Base-by-base conservation (phyloP, 768 basidiomycete species). In the Leccinum uliginosum region DNA sequence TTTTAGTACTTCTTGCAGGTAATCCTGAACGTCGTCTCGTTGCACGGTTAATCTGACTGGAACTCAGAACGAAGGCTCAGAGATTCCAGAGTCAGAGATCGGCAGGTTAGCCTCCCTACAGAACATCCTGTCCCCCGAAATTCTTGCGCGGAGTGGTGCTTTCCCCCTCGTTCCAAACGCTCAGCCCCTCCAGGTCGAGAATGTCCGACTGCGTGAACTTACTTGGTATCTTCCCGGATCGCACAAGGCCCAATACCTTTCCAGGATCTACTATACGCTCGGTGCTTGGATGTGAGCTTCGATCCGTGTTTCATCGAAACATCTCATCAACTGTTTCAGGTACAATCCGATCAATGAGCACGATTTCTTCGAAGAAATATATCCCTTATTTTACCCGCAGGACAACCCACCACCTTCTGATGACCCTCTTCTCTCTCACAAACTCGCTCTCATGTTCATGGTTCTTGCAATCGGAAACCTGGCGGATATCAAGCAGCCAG, bases 1-100 rank as follows among this genome's bases (percentile, higher is more conserved):
- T 11, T 57, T 50, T 27, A 91, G 89, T 84, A 87, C 62, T 91
- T 89, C 70, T 75, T 89, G 40, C 85, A 89, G 79, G 89, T 86
- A 66, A 65, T 44, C 34, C 24, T 10, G 10, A 6, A 43, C 21
- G 38, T 54, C 51, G 56, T 53, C 5, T 50, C 43, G 8, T 34
- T 3, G 12, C 10, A 26, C 47, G 5, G 19, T 60, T 50, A 6
- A 32, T 54, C 56, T 72, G 26, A 67, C 57, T 35, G 6, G 26
- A 15, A 3, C 11, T 17, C 66, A 87, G 85, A 85, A 87, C 62
- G 85, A 87, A 69, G 74, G 77, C 21, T 72, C 75, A 14, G 84
- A 86, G 56, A 80, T 80, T 14, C 80, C 82, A 23, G 79, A 80
- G 40, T 64, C 55, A 0, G 75, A 77, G 15, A 77, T 81, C 49